These are phyloP conservation scores for Dissophora ornata DNA, from an alignment of 192 early-diverging fungal genomes.

Conservation along the genomic window DNA sequence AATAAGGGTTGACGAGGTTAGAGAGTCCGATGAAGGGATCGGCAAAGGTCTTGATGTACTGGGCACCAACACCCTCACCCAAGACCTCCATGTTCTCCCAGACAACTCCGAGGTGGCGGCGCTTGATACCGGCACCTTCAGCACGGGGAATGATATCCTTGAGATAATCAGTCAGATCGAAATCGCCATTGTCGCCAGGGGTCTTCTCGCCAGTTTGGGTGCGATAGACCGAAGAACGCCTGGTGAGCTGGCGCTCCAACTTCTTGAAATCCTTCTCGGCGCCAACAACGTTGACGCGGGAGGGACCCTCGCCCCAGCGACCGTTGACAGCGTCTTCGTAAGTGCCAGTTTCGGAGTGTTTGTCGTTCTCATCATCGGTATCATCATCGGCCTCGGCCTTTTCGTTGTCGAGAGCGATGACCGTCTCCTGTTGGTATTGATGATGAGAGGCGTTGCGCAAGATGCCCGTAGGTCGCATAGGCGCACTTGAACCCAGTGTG, in stretches of 20 bases:
- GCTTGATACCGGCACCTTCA: conserved; percentile 58
- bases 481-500: conserved; percentile 11
- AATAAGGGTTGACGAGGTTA: conserved; percentile 54
- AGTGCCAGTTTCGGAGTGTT: conserved; percentile 32
- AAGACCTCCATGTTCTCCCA: conserved; percentile 58
- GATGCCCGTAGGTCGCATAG: conserved; percentile 17
- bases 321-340: conserved; percentile 45
- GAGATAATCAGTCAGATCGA: conserved; percentile 60
- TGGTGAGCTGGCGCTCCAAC: conserved; percentile 41
- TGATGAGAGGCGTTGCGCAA: conserved; percentile 14
- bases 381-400: conserved; percentile 16
- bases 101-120: conserved; percentile 57
- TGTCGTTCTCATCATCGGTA: conserved; percentile 15
- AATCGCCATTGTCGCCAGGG: conserved; percentile 39
- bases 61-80: conserved; percentile 50
- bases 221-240: conserved; percentile 34
- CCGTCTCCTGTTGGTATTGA: conserved; percentile 19
- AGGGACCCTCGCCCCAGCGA: conserved; percentile 52
- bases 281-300: conserved; percentile 31
- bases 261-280: conserved; percentile 53
- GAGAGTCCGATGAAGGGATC: conserved; percentile 46
- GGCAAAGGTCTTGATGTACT: conserved; percentile 48
- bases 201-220: conserved; percentile 40
- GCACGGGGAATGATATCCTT: conserved; percentile 50
- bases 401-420: conserved; percentile 22